These are phyloP conservation scores for Cyamopsis tetragonoloba DNA, from an alignment of 306 rosid species.

Conservation along the genomic window DNA sequence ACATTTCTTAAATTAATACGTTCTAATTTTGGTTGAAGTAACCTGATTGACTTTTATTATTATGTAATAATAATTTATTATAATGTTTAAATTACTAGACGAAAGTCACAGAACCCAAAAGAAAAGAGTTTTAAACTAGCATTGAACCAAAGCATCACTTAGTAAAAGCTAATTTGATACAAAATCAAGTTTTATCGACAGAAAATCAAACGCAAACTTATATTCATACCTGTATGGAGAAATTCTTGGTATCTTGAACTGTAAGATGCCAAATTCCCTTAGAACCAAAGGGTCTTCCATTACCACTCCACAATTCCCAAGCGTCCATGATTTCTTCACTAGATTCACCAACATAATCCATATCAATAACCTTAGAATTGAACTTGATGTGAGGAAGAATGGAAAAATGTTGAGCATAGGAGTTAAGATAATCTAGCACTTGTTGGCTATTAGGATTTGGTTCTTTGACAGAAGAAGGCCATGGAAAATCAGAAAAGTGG, in stretches of 20 bases:
- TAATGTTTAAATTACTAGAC: too few species aligned
- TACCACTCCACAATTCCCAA: conserved; percentile 53
- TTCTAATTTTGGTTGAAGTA: too few species aligned
- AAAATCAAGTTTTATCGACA: too few species aligned
- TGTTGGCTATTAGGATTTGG: conserved; percentile 31
- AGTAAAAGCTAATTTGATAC: too few species aligned
- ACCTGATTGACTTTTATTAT: too few species aligned
- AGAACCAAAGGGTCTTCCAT: conserved; percentile 44
- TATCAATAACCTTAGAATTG: conserved; percentile 39
- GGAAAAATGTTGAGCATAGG: conserved; percentile 44
- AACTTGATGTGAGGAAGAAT: conserved; percentile 41
- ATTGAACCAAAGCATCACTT: too few species aligned
- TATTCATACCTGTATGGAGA: conserved; percentile 26
- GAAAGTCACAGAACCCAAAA: too few species aligned
- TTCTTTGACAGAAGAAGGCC: conserved; percentile 43
- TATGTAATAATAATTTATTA: too few species aligned
- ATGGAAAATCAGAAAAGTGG: conserved; percentile 47
- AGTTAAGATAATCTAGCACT: conserved; percentile 36
- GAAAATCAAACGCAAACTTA: too few species aligned
- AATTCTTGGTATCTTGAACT: conserved; percentile 38
- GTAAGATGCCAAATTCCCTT: conserved; percentile 42
- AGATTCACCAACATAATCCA: conserved; percentile 43
- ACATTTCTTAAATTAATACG: too few species aligned
- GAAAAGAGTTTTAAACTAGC: too few species aligned
- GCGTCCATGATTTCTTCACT: conserved; percentile 32